Evolutionary conservation across 495 filamentous ascomycete genomes (phyloP).

Genomic region (Cercophora samala): DNA sequence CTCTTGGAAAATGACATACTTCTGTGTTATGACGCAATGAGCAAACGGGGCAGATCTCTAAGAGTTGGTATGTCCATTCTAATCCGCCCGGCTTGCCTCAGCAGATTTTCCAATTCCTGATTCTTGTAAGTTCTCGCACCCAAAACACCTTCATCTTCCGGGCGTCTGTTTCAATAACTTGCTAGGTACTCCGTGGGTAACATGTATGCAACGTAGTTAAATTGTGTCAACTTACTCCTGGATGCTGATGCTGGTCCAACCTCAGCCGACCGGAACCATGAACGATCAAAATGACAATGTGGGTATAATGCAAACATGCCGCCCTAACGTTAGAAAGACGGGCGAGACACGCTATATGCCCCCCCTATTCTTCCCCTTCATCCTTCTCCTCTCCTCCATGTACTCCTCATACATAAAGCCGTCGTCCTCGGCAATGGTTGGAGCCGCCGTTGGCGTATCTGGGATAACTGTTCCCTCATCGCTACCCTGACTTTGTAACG

Average conservation of each 20-base stretch:
- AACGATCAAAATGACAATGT: neutral
- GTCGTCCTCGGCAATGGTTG: neutral
- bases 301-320: neutral
- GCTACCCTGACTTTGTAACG: constrained; percentile 13
- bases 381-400: constrained; percentile 5
- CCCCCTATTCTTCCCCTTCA: constrained; percentile 6
- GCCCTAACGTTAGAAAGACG: neutral
- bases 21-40: too few species aligned
- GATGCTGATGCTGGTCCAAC: neutral
- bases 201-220: too few species aligned
- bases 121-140: too few species aligned
- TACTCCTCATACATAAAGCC: constrained; percentile 1
- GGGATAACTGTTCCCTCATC: neutral
- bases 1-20: too few species aligned
- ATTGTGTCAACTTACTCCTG: too few species aligned
- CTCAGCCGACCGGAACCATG: neutral
- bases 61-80: too few species aligned
- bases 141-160: too few species aligned
- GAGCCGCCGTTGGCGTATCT: neutral
- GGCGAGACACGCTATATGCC: neutral
- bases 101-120: too few species aligned
- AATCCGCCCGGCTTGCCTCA: too few species aligned
- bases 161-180: too few species aligned
- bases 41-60: too few species aligned
- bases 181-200: too few species aligned